phyloP scores from a whole-genome alignment of 2,329 filamentous ascomycete species.

The Pseudofabraea citricarpa region DNA sequence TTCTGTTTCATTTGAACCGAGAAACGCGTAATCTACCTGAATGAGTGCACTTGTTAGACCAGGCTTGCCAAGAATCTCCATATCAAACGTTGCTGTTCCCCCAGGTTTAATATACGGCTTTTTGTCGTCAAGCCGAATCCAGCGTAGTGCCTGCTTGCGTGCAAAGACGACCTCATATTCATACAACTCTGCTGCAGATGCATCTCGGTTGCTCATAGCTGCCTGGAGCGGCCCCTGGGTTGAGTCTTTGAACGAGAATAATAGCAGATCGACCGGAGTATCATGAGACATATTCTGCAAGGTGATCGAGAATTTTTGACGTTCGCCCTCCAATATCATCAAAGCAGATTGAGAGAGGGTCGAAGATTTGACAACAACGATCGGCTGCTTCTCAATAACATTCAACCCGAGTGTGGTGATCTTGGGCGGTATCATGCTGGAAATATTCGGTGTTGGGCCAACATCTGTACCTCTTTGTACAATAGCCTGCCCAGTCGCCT shows the following conservation, averaged over 20 bases:
- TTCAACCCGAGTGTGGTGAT: slow-evolving; percentile 56
- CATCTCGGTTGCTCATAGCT: slow-evolving; percentile 70
- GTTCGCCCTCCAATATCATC: slow-evolving; percentile 91
- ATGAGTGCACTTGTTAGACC: slow-evolving; percentile 75
- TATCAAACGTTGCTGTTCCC: slow-evolving; percentile 65
- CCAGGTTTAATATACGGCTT: slow-evolving; percentile 61
- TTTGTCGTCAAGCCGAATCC: slow-evolving; percentile 45
- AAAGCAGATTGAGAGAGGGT: slow-evolving; percentile 79
- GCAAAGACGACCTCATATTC: slow-evolving; percentile 79
- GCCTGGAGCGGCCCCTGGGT: slow-evolving; percentile 73
- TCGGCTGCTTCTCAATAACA: slow-evolving; percentile 75
- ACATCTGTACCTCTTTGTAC: slow-evolving; percentile 26
- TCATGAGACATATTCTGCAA: slow-evolving; percentile 69
- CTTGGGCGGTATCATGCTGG: slow-evolving; percentile 39
- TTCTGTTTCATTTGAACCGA: slow-evolving; percentile 67
- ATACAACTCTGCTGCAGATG: slow-evolving; percentile 74
- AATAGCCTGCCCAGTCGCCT: slow-evolving; percentile 63
- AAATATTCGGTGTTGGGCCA: slow-evolving; percentile 29
- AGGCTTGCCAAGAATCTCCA: slow-evolving; percentile 82
- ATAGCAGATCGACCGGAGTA: slow-evolving; percentile 75
- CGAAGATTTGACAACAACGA: slow-evolving; percentile 69
- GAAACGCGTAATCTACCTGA: slow-evolving; percentile 79
- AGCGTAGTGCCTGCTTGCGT: slow-evolving; percentile 64
- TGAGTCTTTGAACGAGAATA: slow-evolving; percentile 88
- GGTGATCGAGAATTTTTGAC: slow-evolving; percentile 70